Evolutionary conservation across 2,329 filamentous ascomycete species (phyloP), one percentile per base, ranked within the genome.

Genomic region (Botryosphaeria dothidea): DNA sequence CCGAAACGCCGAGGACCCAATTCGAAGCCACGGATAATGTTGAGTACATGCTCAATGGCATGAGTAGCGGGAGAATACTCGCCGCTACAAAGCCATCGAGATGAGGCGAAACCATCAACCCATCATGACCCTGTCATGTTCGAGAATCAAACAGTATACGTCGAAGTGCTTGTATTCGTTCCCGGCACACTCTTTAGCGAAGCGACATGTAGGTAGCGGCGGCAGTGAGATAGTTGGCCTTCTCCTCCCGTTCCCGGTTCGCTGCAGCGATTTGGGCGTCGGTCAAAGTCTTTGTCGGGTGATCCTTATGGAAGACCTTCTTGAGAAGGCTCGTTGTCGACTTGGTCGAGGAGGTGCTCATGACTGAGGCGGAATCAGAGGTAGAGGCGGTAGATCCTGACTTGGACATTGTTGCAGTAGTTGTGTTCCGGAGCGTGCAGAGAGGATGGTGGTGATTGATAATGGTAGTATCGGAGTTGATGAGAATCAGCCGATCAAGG

Each of bases 291-390:
- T 54, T 46, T 4, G 29, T n/a, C 5, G 49, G 29, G 3, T 29
- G 29, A 13, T 29, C 31, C 34, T 43, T 56, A 25, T 31, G 57
- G 62, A 67, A 67, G 17, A 73, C 65, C 1, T 68, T 70, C 41
- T 69, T 68, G 19, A 75, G 66, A 5, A 74, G 65, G 2, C 68
- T 63, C 9, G 71, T 54, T 31, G 69, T 70, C 7, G 72, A 72
- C 13, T 69, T 51, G 25, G 70, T 69, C 21, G 72, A 73, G 19
- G 72, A 74, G 58, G 66, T 69, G 8, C 71, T 72, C 25, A 25
- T 68, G 4, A 67, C 68, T 1, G 73, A 75, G 17, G 61, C 48
- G 8, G 52, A 11, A n/a, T 66, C 66, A n/a, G 46, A 63, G 23
- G 38, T 41, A 9, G 60, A 41, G 17, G 46, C 36, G 25, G 46